A percentile compares a stretch with the other conserved stretches of the same genome.
Evolutionary conservation across 202 grass and related monocot species (phyloP).

Genomic region (Bolboschoenoplectus hybrid): DNA sequence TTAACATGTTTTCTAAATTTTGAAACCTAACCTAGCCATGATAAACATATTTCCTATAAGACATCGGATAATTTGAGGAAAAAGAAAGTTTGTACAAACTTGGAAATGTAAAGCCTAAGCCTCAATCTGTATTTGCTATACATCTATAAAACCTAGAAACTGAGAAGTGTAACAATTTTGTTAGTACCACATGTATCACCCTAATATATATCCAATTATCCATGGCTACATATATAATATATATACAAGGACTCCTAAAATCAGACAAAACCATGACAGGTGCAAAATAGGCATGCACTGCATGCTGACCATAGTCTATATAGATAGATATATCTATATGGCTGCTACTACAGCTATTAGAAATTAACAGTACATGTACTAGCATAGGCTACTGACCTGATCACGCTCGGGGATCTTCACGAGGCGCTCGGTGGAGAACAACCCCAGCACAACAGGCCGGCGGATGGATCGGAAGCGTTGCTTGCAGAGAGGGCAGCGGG

Average conservation of each 20-base stretch:
- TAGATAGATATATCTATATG: too few species aligned
- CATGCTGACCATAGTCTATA: too few species aligned
- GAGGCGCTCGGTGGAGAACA: conserved; percentile 50
- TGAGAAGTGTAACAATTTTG: not conserved
- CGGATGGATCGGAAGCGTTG: conserved; percentile 56
- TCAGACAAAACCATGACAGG: not conserved
- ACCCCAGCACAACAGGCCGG: conserved; percentile 46
- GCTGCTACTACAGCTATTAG: too few species aligned
- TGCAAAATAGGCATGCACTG: not conserved
- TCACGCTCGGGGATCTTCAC: conserved; percentile 60
- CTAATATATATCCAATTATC: not conserved
- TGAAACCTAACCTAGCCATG: too few species aligned
- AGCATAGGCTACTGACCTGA: conserved; percentile 41
- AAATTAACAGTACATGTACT: not conserved
- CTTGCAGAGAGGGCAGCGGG: conserved; percentile 79
- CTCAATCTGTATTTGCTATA: too few species aligned
- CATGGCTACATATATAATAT: not conserved
- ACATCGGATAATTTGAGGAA: too few species aligned
- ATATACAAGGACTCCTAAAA: not conserved
- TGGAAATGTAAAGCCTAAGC: too few species aligned
- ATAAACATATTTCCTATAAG: too few species aligned
- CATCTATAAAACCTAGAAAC: not conserved
- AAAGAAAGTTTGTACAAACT: not conserved
- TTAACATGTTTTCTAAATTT: too few species aligned
- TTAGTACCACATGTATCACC: not conserved